phyloP scores from a whole-genome alignment of 805 yeast species.

The Candida chilensis region DNA sequence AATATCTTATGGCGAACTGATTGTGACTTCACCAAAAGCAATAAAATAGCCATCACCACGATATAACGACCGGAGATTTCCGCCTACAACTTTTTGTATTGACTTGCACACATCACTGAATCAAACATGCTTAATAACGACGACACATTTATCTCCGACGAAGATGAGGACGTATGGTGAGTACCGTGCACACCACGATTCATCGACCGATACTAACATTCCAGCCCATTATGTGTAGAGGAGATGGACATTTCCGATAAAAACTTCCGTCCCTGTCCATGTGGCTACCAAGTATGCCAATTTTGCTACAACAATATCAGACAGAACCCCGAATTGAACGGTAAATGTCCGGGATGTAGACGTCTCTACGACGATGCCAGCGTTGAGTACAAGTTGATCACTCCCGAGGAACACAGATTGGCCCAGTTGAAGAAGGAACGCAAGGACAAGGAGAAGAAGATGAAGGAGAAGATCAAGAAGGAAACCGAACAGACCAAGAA shows the following conservation, averaged over 20 bases:
- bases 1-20: too few relatives aligned
- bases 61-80: too few relatives aligned
- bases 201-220: slow-evolving; percentile 2
- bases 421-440: slow-evolving; percentile 77
- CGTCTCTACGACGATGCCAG: slow-evolving; percentile 87
- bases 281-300: slow-evolving; percentile 98
- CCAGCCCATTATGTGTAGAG: slow-evolving; percentile 90
- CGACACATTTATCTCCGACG: slow-evolving; percentile 65
- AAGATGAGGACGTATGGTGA: slow-evolving; percentile 68
- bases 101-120: too few relatives aligned
- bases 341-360: slow-evolving; percentile 97
- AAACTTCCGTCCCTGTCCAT: slow-evolving; percentile 98
- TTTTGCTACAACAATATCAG: slow-evolving; percentile 96
- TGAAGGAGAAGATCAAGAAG: slow-evolving; percentile 83
- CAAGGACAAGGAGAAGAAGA: slow-evolving; percentile 75
- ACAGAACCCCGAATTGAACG: slow-evolving; percentile 90
- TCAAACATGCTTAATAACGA: slow-evolving; percentile 24
- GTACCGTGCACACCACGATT: slow-evolving; percentile 8
- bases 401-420: slow-evolving; percentile 79
- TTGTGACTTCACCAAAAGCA: too few relatives aligned
- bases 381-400: slow-evolving; percentile 76
- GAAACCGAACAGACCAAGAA: slow-evolving; percentile 80
- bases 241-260: slow-evolving; percentile 96
- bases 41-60: too few relatives aligned
- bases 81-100: too few relatives aligned